These are phyloP conservation scores for Nicotiana attenuata DNA, from an alignment of 257 asterid genomes.

Conservation along the genomic window DNA sequence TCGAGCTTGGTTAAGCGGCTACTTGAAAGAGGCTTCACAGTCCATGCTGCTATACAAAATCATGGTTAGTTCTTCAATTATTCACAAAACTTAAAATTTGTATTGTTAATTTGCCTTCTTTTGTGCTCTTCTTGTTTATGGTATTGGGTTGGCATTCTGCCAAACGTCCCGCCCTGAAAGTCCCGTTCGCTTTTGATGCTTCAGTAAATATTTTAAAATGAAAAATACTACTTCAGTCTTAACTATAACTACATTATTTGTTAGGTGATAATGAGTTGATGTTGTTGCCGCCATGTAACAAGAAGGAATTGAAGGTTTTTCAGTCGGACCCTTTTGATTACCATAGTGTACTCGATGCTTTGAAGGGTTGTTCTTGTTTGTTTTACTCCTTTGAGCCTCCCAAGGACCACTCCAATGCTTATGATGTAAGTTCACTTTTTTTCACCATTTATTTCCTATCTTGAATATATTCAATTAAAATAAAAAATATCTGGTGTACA, in stretches of 20 bases:
- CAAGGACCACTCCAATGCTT: constrained; percentile 48
- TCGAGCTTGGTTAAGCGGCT: constrained; percentile 64
- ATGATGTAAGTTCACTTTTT: constrained; percentile 49
- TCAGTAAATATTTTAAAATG: too few species aligned
- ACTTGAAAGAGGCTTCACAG: constrained; percentile 63
- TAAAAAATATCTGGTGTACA: too few species aligned
- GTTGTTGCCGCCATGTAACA: not conserved
- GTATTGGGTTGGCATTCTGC: not conserved
- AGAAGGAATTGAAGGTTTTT: constrained; percentile 46
- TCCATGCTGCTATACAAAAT: constrained; percentile 80
- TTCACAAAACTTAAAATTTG: not conserved
- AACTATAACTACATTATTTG: too few species aligned
- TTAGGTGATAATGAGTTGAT: constrained; percentile 21
- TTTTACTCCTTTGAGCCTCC: constrained; percentile 78
- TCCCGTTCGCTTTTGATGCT: too few species aligned
- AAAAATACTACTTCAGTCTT: too few species aligned
- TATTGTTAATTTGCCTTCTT: not conserved
- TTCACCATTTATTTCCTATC: too few species aligned
- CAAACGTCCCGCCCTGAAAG: too few species aligned
- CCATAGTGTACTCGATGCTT: constrained; percentile 75
- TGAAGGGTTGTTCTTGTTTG: constrained; percentile 69
- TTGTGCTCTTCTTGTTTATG: not conserved
- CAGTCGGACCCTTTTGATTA: constrained; percentile 81
- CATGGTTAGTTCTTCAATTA: constrained; percentile 12
- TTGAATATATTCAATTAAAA: too few species aligned